Evolutionary conservation across 2,329 filamentous ascomycete genomes (phyloP).

Genomic region (Talaromyces marneffei): DNA sequence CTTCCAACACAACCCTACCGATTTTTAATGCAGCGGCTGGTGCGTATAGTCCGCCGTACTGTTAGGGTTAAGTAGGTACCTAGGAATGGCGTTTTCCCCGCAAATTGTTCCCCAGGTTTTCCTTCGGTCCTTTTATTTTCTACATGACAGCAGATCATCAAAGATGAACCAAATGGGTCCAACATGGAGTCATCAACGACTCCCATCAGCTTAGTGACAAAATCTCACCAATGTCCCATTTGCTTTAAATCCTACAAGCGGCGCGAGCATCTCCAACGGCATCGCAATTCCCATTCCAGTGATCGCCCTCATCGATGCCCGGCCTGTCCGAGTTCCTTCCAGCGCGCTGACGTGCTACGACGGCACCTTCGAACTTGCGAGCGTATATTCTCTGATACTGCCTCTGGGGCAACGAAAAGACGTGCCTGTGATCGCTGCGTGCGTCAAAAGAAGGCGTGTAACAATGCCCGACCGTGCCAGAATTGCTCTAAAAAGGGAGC

Average conservation of each 20-base stretch:
- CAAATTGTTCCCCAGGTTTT: neutral
- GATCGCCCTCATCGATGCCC: neutral
- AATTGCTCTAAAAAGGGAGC: neutral
- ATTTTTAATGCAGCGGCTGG: too few species aligned
- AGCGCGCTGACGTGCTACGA: neutral
- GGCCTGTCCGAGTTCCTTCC: neutral
- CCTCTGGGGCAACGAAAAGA: neutral
- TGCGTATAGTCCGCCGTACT: neutral
- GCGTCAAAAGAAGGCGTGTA: neutral
- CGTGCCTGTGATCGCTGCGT: neutral
- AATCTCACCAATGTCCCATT: neutral
- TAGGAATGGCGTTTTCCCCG: too few species aligned
- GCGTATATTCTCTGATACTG: neutral
- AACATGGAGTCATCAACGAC: neutral
- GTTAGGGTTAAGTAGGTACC: too few species aligned
- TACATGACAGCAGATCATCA: neutral
- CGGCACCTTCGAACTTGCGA: neutral
- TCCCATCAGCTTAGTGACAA: neutral
- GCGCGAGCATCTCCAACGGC: neutral
- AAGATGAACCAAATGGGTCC: neutral
- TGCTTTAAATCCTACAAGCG: neutral
- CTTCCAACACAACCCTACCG: too few species aligned
- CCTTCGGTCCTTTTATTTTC: neutral
- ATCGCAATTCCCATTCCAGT: neutral
- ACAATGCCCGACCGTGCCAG: neutral